Percentiles rank a stretch among this genome's conserved stretches.
phyloP scores from a whole-genome alignment of 257 asterid species.

The Solanum etuberosum region DNA sequence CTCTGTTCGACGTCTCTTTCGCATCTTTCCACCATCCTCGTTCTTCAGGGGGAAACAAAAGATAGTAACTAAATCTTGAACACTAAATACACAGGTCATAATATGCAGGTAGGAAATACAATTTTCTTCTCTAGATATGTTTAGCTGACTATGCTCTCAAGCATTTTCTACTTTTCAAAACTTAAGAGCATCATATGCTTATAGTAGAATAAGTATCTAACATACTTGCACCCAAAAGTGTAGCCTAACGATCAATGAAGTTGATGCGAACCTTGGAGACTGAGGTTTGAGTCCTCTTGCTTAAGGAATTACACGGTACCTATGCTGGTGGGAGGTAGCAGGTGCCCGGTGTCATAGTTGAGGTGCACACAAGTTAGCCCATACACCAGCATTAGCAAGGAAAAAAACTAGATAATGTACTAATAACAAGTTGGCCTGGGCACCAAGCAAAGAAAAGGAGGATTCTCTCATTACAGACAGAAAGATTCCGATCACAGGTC shows the following conservation, averaged over 20 bases:
- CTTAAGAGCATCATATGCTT: background rate
- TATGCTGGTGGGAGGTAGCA: background rate
- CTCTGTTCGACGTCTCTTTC: constrained; percentile 32
- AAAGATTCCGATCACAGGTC: background rate
- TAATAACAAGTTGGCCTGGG: background rate
- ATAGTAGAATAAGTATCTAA: background rate
- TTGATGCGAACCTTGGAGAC: background rate
- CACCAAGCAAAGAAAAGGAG: background rate
- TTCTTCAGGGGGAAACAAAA: constrained; percentile 28
- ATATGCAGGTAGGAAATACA: background rate
- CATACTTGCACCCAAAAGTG: background rate
- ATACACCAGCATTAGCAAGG: background rate
- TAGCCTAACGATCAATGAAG: background rate
- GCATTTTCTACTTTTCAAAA: background rate
- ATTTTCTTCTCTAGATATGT: background rate
- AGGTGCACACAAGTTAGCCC: background rate
- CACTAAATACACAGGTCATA: background rate
- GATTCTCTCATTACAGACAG: background rate
- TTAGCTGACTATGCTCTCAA: background rate
- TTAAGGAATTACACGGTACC: background rate
- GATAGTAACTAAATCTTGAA: background rate
- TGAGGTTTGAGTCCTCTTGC: background rate
- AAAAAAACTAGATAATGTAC: background rate
- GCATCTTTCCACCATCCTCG: constrained; percentile 69
- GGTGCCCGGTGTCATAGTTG: background rate